A percentile compares a stretch with the other conserved stretches of the same genome.
phyloP scores from a whole-genome alignment of 768 basidiomycete species.

The Lactarius evosmus region DNA sequence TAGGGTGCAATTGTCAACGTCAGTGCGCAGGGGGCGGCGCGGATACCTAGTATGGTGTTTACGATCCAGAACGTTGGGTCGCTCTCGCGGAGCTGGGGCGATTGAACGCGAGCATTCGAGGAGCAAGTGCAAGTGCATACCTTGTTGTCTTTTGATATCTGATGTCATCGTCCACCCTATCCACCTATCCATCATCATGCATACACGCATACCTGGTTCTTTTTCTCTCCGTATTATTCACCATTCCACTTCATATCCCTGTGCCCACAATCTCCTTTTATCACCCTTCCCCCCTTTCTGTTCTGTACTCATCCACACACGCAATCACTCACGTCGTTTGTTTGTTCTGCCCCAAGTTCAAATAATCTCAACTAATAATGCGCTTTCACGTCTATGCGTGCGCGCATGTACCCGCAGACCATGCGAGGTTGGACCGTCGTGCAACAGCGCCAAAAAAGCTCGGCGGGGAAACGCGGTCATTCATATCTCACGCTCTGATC shows the following conservation, averaged over 20 bases:
- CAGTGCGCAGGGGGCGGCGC: not conserved
- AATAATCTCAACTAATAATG: not conserved
- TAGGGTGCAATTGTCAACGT: not conserved
- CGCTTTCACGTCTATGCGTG: not conserved
- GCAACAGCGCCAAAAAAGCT: not conserved
- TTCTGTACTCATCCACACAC: not conserved
- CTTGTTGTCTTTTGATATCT: not conserved
- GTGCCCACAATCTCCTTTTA: not conserved
- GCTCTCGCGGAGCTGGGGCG: slow-evolving; percentile 36
- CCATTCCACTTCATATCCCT: not conserved
- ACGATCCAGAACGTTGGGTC: slow-evolving; percentile 36
- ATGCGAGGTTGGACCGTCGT: too few relatives aligned
- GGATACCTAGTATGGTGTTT: slow-evolving; percentile 23
- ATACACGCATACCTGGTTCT: not conserved
- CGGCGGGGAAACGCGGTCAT: too few relatives aligned
- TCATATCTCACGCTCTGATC: too few relatives aligned
- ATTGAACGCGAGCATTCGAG: slow-evolving; percentile 25
- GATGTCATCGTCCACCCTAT: slow-evolving; percentile 5
- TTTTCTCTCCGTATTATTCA: not conserved
- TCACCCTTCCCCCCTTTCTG: not conserved
- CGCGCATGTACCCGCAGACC: too few relatives aligned
- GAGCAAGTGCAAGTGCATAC: not conserved
- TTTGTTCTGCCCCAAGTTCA: not conserved
- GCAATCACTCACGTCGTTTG: not conserved
- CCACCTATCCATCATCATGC: not conserved